Base-by-base conservation (phyloP, 495 filamentous ascomycete species). In the Ascodesmis nigricans region DNA sequence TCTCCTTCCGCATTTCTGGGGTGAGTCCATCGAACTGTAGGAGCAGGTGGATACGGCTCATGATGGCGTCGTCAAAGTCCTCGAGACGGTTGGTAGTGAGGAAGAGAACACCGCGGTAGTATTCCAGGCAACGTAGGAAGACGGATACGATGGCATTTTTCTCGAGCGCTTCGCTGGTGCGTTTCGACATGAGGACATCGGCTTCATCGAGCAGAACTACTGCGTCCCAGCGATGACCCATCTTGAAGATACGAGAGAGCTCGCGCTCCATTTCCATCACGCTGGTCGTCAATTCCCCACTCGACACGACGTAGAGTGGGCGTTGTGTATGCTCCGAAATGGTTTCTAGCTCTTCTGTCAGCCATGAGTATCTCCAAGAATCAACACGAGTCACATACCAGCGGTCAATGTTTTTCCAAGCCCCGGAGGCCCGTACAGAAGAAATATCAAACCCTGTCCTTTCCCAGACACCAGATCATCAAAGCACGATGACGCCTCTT, bases 61-160 rank as follows among this genome's bases (percentile, higher is more conserved):
- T 43, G 41, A 65, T 55, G 14, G 57, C 55, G 24, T 62, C 50
- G 39, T 65, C 59, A 46, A 64, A 57, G 7, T 38, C 39, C 0
- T 47, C 52, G 5, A 60, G 43, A 11, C 59, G 55, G 35, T 66
- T 67, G 8, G 61, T 63, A 1, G 61, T 67, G 28, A 67, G 42
- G 47, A 68, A 62, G 21, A 67, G 45, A 21, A 66, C 60, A 4
- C 62, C 61, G 25, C 62, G 49, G 31, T 61, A 69, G 45, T 69
- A 69, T 49, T 72, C 65, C 2, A 71, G 52, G 44, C 62, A 61
- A 16, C 65, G 55, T 27, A 71, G 49, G 36, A 70, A 69, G 31
- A 67, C 59, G 41, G 28, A 33, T 0, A 71, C 65, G 3, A 71
- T 55, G 30, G 57, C 56, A 47, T 69, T 71, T 20, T 66, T 55